Evolutionary conservation across 2,329 filamentous ascomycete species (phyloP).

Genomic region (Calonectria pseudoturangicola): DNA sequence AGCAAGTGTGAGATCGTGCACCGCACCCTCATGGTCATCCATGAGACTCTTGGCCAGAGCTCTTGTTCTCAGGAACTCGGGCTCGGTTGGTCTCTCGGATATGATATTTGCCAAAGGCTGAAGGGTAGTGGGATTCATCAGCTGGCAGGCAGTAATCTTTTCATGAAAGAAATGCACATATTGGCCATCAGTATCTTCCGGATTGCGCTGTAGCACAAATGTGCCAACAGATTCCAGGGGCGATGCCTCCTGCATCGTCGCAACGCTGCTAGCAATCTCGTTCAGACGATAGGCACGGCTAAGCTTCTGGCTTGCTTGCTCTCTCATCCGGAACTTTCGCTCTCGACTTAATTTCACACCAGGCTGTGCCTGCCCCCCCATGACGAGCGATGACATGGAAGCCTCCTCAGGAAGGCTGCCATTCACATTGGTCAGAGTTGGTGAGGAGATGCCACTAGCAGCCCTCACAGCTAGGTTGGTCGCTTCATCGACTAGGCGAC

Average conservation of each 20-base stretch:
- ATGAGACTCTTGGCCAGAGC: slow-evolving; percentile 86
- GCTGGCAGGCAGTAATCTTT: slow-evolving; percentile 85
- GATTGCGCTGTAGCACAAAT: slow-evolving; percentile 81
- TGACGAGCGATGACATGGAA: slow-evolving; percentile 46
- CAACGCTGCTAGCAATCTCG: slow-evolving; percentile 88
- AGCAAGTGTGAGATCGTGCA: slow-evolving; percentile 81
- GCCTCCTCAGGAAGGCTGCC: slow-evolving; percentile 57
- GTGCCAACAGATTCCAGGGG: slow-evolving; percentile 85
- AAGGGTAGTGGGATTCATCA: slow-evolving; percentile 83
- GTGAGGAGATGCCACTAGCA: slow-evolving; percentile 82
- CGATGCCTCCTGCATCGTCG: slow-evolving; percentile 87
- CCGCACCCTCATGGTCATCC: slow-evolving; percentile 81
- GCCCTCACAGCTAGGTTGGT: slow-evolving; percentile 86
- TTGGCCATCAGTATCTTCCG: slow-evolving; percentile 82
- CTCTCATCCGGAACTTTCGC: slow-evolving; percentile 85
- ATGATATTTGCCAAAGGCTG: slow-evolving; percentile 81
- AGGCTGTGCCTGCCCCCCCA: slow-evolving; percentile 69
- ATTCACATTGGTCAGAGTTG: slow-evolving; percentile 75
- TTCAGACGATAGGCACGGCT: slow-evolving; percentile 86
- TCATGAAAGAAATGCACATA: slow-evolving; percentile 97
- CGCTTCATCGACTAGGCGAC: slow-evolving; percentile 86
- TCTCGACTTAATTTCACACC: slow-evolving; percentile 83
- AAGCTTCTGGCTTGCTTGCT: slow-evolving; percentile 86
- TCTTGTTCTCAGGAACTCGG: slow-evolving; percentile 81
- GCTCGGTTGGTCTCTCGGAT: slow-evolving; percentile 76